These are phyloP conservation scores for Pseudozyma sp. DNA, from an alignment of 1,284 basidiomycete genomes.

Conservation along the genomic window DNA sequence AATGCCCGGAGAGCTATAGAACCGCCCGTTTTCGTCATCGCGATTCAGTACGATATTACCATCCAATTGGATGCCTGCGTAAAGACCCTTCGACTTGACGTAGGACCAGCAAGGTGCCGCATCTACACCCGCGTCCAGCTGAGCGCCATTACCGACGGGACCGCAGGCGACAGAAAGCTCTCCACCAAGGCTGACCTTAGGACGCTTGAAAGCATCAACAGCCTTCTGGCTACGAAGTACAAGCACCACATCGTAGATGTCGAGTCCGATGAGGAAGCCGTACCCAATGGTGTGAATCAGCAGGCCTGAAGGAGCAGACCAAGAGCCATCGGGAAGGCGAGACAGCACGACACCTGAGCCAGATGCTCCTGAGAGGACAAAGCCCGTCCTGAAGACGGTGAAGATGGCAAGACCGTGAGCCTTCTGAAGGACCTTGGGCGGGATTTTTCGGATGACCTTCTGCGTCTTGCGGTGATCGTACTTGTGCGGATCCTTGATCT, in stretches of 20 bases:
- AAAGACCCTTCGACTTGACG: conserved; percentile 68
- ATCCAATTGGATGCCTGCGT: conserved; percentile 67
- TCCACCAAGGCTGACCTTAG: conserved; percentile 66
- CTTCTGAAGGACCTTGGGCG: conserved; percentile 53
- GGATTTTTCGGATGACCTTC: conserved; percentile 66
- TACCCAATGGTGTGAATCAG: conserved; percentile 66
- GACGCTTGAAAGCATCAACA: conserved; percentile 60
- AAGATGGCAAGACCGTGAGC: conserved; percentile 66
- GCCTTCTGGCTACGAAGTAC: conserved; percentile 66
- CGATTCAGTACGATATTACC: conserved; percentile 65
- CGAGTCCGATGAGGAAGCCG: conserved; percentile 66
- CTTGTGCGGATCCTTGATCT: conserved; percentile 52
- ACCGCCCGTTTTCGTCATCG: conserved; percentile 60
- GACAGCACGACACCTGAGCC: conserved; percentile 68
- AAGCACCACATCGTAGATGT: conserved; percentile 70
- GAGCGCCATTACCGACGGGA: conserved; percentile 68
- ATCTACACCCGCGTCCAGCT: conserved; percentile 63
- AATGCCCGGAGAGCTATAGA: conserved; percentile 57
- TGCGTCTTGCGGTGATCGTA: conserved; percentile 65
- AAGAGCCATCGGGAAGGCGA: conserved; percentile 63
- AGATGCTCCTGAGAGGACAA: conserved; percentile 52
- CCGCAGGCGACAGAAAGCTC: conserved; percentile 65
- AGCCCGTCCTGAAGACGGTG: conserved; percentile 66
- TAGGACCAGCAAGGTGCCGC: conserved; percentile 66
- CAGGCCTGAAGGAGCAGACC: conserved; percentile 66